phyloP scores from a whole-genome alignment of 2,329 filamentous ascomycete species.

The Scleromitrula shiraiana region DNA sequence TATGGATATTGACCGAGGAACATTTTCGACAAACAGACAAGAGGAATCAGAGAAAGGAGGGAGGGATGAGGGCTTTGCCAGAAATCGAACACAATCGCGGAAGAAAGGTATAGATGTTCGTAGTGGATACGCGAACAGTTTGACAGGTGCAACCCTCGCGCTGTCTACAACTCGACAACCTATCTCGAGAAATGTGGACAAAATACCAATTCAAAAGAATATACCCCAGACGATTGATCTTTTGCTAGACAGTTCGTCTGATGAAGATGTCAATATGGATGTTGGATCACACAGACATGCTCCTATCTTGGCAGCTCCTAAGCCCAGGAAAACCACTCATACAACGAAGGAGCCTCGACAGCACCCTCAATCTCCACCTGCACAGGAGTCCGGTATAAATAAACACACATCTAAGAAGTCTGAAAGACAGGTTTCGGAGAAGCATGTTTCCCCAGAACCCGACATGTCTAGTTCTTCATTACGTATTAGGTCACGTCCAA shows the following conservation, averaged over 20 bases:
- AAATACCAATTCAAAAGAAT: background rate
- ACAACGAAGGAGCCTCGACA: background rate
- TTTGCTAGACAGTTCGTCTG: background rate
- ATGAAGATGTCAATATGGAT: background rate
- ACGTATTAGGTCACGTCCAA: conserved; percentile 25
- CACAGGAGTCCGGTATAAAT: too few species aligned
- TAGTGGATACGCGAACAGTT: conserved; percentile 24
- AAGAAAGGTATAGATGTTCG: conserved; percentile 15
- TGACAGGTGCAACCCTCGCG: conserved; percentile 22
- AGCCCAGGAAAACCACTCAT: background rate
- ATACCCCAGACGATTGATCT: background rate
- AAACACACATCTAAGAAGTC: too few species aligned
- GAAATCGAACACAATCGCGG: conserved; percentile 3
- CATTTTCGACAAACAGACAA: background rate
- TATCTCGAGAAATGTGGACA: background rate
- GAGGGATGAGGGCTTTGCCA: background rate
- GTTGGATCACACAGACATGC: background rate
- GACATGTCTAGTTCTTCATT: conserved; percentile 18
- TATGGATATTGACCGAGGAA: background rate
- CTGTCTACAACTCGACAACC: conserved; percentile 12
- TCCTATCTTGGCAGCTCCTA: background rate
- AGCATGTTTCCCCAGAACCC: background rate
- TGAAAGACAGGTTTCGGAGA: background rate
- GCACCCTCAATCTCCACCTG: too few species aligned
- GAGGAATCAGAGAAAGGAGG: background rate